These are phyloP conservation scores for Dichotomopilus funicola DNA, from an alignment of 2,329 filamentous ascomycete genomes.

Conservation along the genomic window DNA sequence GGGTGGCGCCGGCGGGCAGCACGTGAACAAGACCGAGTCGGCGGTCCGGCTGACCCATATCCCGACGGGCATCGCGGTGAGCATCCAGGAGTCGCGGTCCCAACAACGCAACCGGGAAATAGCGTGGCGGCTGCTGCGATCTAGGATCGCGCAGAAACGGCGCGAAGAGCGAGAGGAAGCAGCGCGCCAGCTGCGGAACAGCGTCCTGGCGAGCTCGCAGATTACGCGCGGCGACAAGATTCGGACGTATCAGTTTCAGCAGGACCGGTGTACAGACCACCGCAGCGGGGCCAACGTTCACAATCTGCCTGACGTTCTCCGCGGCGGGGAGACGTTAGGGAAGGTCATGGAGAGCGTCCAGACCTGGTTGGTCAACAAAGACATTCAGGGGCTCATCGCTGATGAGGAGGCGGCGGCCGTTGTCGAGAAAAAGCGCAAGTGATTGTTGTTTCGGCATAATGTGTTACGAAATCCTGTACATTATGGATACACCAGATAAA, in stretches of 20 bases:
- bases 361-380: constrained; percentile 67
- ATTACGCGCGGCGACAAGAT: constrained; percentile 93
- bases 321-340: constrained; percentile 64
- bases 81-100: constrained; percentile 87
- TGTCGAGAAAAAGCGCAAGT: constrained; percentile 13
- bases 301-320: constrained; percentile 73
- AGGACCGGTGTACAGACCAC: constrained; percentile 81
- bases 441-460: neutral
- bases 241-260: constrained; percentile 75
- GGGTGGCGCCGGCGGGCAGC: constrained; percentile 86
- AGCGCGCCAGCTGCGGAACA: constrained; percentile 65
- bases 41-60: constrained; percentile 87
- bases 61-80: constrained; percentile 78
- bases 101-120: constrained; percentile 83
- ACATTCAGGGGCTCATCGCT: constrained; percentile 63
- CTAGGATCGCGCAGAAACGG: constrained; percentile 70
- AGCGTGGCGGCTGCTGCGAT: constrained; percentile 79
- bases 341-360: constrained; percentile 71
- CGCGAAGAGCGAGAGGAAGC: constrained; percentile 81
- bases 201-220: constrained; percentile 69
- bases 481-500: neutral
- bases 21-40: constrained; percentile 97
- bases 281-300: constrained; percentile 72
- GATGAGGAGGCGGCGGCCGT: constrained; percentile 49
- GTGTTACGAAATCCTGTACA: neutral